Base-by-base conservation (phyloP, 192 early-diverging fungal species). In the Oehlia diaphana region DNA sequence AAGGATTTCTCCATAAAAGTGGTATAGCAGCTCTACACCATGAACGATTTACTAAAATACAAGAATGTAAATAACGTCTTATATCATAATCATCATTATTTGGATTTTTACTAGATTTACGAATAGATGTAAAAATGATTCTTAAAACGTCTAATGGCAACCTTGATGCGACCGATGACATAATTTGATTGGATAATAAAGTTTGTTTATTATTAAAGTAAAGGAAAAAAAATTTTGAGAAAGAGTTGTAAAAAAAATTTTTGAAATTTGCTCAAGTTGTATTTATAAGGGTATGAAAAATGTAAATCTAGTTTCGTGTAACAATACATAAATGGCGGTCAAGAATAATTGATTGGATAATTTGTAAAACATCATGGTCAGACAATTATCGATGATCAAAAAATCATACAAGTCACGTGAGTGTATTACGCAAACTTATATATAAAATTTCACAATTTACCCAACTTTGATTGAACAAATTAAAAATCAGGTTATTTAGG, bases 1-100 rank as follows among this genome's bases (percentile, higher is more conserved):
- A 76, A 13, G 58, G 10, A 39, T 76, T 76, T 4, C 74, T 31
- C 74, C 74, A 76, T 26, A 76, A 35, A 33, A 76, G 26, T 10
- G 74, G 50, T 21, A 76, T 23, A 23, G 74, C 44, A 21, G 74
- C 74, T 44, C 62, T n/a, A 63, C 74, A 76, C 74, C 74, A 76
- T 37, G 33, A 61, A 21, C 33, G 16, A 42, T 76, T 76, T 7
- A 76, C 74, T 19, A 76, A 47, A 6, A 76, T 19, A 61, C 74
- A 76, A 8, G 74, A 76, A 37, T 76, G 58, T 37, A 76, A 42
- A 35, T 21, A 21, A 63, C 50, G 58, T 62, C 50, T 47, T 19
- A 26, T 35, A 74, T 61, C 13, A 69, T 35, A 35, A 69, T 69
- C 67, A 69, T 37, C 10, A 47, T 72, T 72, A 49, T n/a, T n/a